These are phyloP conservation scores for Talaromyces nanjingensis DNA, from an alignment of 495 filamentous ascomycete genomes.

Conservation along the genomic window DNA sequence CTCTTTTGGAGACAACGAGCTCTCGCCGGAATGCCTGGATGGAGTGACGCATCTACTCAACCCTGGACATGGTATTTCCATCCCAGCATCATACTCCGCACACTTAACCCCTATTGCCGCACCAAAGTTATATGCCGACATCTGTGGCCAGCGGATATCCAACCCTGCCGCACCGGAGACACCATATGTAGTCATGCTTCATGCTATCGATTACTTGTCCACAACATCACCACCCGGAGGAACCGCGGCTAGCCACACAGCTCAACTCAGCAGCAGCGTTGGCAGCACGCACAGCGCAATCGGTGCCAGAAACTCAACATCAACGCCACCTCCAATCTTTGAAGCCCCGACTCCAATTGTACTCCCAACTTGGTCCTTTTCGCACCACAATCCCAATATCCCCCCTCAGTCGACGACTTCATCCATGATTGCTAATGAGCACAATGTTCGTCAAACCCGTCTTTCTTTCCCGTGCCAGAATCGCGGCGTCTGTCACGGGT, in stretches of 20 bases:
- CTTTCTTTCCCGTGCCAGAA: conserved; percentile 63
- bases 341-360: conserved; percentile 30
- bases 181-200: conserved; percentile 90
- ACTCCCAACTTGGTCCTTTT: conserved; percentile 43
- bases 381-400: conserved; percentile 38
- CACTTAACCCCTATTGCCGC: conserved; percentile 87
- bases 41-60: conserved; percentile 81
- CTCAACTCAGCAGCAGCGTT: conserved; percentile 11
- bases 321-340: conserved; percentile 21
- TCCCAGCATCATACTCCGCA: conserved; percentile 86
- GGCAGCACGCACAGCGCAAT: conserved; percentile 11
- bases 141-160: conserved; percentile 49
- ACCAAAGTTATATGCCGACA: conserved; percentile 76
- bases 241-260: conserved; percentile 9
- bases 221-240: conserved; percentile 20
- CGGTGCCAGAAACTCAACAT: conserved; percentile 23
- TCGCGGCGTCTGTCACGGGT: conserved; percentile 79
- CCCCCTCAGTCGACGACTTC: conserved; percentile 24
- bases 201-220: conserved; percentile 74
- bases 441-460: conserved; percentile 76
- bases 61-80: conserved; percentile 77
- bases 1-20: conserved; percentile 87
- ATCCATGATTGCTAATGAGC: conserved; percentile 60
- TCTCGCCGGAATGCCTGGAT: conserved; percentile 84
- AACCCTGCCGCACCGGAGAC: conserved; percentile 70